Evolutionary conservation across 192 early-diverging fungal genomes (phyloP), one percentile per base, ranked within the genome.

Genomic region (Geosiphon pyriformis): DNA sequence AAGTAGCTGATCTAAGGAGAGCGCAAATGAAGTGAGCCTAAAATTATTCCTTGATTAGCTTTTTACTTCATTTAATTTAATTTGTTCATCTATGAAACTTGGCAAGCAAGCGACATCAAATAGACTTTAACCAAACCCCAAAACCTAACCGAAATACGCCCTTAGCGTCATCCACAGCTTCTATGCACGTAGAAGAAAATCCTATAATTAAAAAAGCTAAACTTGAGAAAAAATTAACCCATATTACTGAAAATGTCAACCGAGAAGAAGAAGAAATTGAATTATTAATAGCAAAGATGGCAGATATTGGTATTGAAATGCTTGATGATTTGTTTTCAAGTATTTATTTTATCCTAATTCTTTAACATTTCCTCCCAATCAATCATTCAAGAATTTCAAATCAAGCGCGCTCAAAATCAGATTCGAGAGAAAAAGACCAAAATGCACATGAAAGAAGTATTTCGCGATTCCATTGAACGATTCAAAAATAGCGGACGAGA

Each of bases 381-480:
- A n/a, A n/a, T n/a, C n/a, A n/a, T n/a, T n/a, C n/a, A n/a, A n/a
- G n/a, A n/a, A n/a, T 65, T 32, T 0, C 32, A 54, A 18, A 65
- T 65, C 10, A 52, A 17, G 49, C 31, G 32, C 3, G 32, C 49
- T 32, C 27, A 55, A 54, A 23, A 17, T 32, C 46, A 65, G 27
- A 54, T 65, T 31, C 30, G 52, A 20, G 63, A 65, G 23, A 65
- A 65, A 35, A 33, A 55, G 18, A 65, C 33, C 53, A 65, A 65
- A 15, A 52, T 65, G 22, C 53, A 65, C 34, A 51, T 54, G 31
- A 65, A 65, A 54, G 10, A 42, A 22, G 11, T 26, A 11, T 65
- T 54, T 26, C 29, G 15, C 34, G 63, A 52, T 18, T 27, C 17
- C 27, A 50, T 30, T 37, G 47, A 34, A 6, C 7, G 2, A 11